Evolutionary conservation across 2,329 filamentous ascomycete genomes (phyloP), one percentile per base, ranked within the genome.

Genomic region (Sphaerulina populicola): DNA sequence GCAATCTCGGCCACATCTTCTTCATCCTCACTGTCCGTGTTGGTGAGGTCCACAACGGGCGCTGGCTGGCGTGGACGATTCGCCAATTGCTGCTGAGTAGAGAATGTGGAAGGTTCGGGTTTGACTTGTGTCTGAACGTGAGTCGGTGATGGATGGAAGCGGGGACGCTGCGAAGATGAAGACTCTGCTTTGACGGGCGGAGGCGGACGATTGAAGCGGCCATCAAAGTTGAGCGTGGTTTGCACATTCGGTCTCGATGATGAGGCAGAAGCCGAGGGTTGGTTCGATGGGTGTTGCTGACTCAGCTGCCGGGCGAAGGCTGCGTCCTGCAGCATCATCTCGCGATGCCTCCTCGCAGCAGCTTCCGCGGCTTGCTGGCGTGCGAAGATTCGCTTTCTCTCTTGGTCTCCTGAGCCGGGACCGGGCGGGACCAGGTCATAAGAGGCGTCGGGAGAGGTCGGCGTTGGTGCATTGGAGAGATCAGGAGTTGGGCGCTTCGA

Each of bases 21-120:
- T 15, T 61, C 65, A 47, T 65, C 63, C 15, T 61, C 65, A 47
- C 60, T 60, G 49, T 64, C 64, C 47, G 55, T 58, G 33, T 51
- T 55, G 30, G 65, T 67, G 36, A 67, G 61, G 42, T 67, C 65
- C 10, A 67, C 58, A 9, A 66, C 49, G n/a, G 54, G 39, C 23
- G 49, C 37, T 5, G 53, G 36, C 14, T 52, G 52, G 8, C 49
- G 55, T 4, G 53, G 52, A 18, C 55, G 52, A 37, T 54, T 50
- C 18, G 49, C 44, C 15, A 57, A 41, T 37, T 56, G 51, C 15
- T 54, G 61, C 8, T 35, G 47, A 14, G 18, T 31, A 12, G 12
- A 18, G 33, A 31, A 23, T 23, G 43, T 23, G 47, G 39, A 43
- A 11, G 14, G 23, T 43, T 44, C 33, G 35, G 50, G n/a, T 54